Conservation (phyloP, 768 basidiomycete species). For the Collybia mongolica region DNA sequence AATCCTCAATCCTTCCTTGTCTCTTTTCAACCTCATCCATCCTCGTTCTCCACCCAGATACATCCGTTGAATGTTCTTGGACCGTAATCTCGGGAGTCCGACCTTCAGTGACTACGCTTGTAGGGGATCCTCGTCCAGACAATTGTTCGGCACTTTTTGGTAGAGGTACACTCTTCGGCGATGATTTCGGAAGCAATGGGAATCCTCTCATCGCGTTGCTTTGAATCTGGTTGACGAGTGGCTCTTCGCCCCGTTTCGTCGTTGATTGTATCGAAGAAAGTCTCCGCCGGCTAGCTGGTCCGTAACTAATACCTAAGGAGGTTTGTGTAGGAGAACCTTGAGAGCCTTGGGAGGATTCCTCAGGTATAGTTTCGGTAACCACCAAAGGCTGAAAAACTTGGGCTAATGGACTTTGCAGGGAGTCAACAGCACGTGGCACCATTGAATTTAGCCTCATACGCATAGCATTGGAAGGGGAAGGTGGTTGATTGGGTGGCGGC, state of each 20-base stretch:
- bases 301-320: slow-evolving; percentile 34
- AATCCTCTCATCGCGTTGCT: slow-evolving; percentile 20
- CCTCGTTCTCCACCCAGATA: slow-evolving; percentile 11
- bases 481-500: slow-evolving; percentile 2
- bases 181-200: slow-evolving; percentile 18
- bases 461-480: slow-evolving; percentile 16
- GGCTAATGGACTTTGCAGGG: slow-evolving; percentile 62
- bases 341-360: slow-evolving; percentile 15
- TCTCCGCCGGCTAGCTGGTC: slow-evolving; percentile 40
- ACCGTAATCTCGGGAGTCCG: slow-evolving; percentile 14
- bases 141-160: slow-evolving; percentile 18
- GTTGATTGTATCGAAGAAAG: slow-evolving; percentile 33
- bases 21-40: slow-evolving; percentile 39
- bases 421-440: slow-evolving; percentile 34
- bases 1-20: slow-evolving; percentile 44
- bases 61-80: slow-evolving; percentile 5
- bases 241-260: slow-evolving; percentile 17
- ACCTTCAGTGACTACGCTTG: slow-evolving; percentile 22
- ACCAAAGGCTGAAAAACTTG: slow-evolving; percentile 71
- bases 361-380: slow-evolving; percentile 45
- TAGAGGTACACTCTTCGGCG: slow-evolving; percentile 10
- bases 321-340: no score
- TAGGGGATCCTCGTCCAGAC: slow-evolving; percentile 7
- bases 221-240: slow-evolving; percentile 14
- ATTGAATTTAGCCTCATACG: slow-evolving; percentile 45